A percentile compares a stretch with the other conserved stretches of the same genome.
Evolutionary conservation across 805 yeast species (phyloP).

Genomic region (Cyberlindnera misumaiensis): DNA sequence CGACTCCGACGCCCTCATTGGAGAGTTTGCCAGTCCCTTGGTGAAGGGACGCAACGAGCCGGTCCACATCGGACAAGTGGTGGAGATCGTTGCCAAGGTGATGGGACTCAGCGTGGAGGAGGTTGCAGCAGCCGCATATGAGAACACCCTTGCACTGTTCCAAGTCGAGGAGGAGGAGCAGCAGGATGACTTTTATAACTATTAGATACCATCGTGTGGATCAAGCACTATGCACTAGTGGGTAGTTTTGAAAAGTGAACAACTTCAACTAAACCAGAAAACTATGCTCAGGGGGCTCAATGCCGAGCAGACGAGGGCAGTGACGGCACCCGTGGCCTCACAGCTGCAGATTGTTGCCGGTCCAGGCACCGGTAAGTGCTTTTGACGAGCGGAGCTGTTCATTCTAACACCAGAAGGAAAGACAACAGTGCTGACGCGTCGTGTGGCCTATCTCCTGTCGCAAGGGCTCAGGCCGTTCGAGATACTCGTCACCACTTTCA

Average conservation of each 20-base stretch:
- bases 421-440: constrained; percentile 72
- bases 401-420: constrained; percentile 30
- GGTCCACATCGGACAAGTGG: constrained; percentile 74
- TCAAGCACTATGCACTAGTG: too few relatives aligned
- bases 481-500: constrained; percentile 84
- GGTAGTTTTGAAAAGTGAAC: too few relatives aligned
- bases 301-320: constrained; percentile 39
- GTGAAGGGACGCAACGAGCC: constrained; percentile 92
- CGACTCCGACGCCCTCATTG: constrained; percentile 22
- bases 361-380: constrained; percentile 49
- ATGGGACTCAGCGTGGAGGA: constrained; percentile 34
- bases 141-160: constrained; percentile 44
- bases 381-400: too few relatives aligned
- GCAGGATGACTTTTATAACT: constrained; percentile 12
- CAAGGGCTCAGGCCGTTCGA: constrained; percentile 49
- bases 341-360: constrained; percentile 54
- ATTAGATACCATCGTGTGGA: too few relatives aligned
- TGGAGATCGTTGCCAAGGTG: constrained; percentile 54
- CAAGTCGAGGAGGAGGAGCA: constrained; percentile 21
- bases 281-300: constrained; percentile 25
- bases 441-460: constrained; percentile 66
- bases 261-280: background rate
- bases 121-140: constrained; percentile 44
- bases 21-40: constrained; percentile 33
- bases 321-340: constrained; percentile 31